A percentile compares a stretch with the other conserved stretches of the same genome.
Evolutionary conservation across 2,329 filamentous ascomycete species (phyloP).

Genomic region (Nemania abortiva): DNA sequence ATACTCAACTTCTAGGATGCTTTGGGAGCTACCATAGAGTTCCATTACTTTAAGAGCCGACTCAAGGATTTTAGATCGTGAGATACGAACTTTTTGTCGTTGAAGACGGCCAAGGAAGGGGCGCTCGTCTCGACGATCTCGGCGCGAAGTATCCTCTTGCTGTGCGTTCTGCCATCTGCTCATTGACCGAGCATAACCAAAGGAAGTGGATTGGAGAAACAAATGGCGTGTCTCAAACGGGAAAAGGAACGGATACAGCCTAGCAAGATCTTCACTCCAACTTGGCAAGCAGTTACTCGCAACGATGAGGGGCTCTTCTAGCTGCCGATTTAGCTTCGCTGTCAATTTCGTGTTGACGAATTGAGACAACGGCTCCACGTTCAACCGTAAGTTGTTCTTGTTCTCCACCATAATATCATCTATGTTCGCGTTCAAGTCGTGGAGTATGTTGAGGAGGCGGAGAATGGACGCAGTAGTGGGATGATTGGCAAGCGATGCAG

Average conservation of each 20-base stretch:
- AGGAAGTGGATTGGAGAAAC: slow-evolving; percentile 97
- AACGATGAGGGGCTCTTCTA: slow-evolving; percentile 96
- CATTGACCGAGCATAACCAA: slow-evolving; percentile 98
- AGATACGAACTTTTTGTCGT: slow-evolving; percentile 98
- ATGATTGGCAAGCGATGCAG: slow-evolving; percentile 84
- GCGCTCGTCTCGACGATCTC: slow-evolving; percentile 88
- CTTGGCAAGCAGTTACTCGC: slow-evolving; percentile 95
- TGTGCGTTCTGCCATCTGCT: slow-evolving; percentile 96
- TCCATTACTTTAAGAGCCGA: slow-evolving; percentile 99
- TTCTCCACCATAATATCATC: slow-evolving; percentile 89
- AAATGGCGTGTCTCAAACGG: slow-evolving; percentile 97
- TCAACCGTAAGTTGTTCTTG: slow-evolving; percentile 76
- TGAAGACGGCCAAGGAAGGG: slow-evolving; percentile 92
- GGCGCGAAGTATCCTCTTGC: slow-evolving; percentile 80
- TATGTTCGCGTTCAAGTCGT: slow-evolving; percentile 91
- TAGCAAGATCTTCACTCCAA: slow-evolving; percentile 95
- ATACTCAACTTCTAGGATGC: slow-evolving; percentile 96
- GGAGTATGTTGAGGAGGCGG: slow-evolving; percentile 86
- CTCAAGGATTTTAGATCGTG: slow-evolving; percentile 91
- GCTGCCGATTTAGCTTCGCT: slow-evolving; percentile 94
- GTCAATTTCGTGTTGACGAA: slow-evolving; percentile 99
- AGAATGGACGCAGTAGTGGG: slow-evolving; percentile 89
- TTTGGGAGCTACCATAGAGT: slow-evolving; percentile 95
- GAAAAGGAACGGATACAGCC: slow-evolving; percentile 95
- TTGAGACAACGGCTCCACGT: slow-evolving; percentile 86